Conservation (phyloP, 371 early-diverging fungal species). For the Apophysomyces trapeziformis region DNA sequence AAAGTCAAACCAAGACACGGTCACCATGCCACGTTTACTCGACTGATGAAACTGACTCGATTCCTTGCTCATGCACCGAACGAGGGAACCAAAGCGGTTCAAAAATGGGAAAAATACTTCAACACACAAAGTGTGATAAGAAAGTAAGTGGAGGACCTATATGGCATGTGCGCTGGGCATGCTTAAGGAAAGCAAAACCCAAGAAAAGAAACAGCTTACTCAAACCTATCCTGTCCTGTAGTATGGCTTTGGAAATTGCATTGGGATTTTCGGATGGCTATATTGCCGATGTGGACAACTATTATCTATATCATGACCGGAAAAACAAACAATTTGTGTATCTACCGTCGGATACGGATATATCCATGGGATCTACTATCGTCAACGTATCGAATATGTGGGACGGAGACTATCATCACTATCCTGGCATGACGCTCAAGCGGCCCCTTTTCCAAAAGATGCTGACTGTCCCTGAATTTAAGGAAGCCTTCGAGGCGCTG, state of each 20-base stretch:
- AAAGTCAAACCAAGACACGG: constrained; percentile 14
- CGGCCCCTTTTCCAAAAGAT: constrained; percentile 23
- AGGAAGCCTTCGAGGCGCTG: constrained; percentile 30
- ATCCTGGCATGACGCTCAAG: constrained; percentile 21
- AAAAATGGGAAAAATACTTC: constrained; percentile 18
- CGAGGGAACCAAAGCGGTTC: neutral
- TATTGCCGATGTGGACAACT: constrained; percentile 25
- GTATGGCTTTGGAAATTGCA: constrained; percentile 30
- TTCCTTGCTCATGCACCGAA: constrained; percentile 22
- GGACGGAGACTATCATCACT: constrained; percentile 35
- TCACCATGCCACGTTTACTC: constrained; percentile 12
- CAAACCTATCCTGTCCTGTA: neutral
- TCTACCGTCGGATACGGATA: constrained; percentile 39
- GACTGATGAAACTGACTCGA: constrained; percentile 22
- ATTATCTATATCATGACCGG: constrained; percentile 26
- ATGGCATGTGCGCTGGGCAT: neutral
- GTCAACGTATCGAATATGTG: constrained; percentile 19
- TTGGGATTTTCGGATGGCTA: constrained; percentile 25
- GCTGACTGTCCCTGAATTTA: constrained; percentile 22
- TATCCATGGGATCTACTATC: constrained; percentile 30
- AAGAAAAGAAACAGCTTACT: too few species aligned
- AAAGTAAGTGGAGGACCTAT: constrained; percentile 16
- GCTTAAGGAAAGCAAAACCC: too few species aligned
- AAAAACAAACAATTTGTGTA: constrained; percentile 24
- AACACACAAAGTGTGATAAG: constrained; percentile 24